These are phyloP conservation scores for Botrytis squamosa DNA, from an alignment of 2,329 filamentous ascomycete genomes.

Conservation along the genomic window DNA sequence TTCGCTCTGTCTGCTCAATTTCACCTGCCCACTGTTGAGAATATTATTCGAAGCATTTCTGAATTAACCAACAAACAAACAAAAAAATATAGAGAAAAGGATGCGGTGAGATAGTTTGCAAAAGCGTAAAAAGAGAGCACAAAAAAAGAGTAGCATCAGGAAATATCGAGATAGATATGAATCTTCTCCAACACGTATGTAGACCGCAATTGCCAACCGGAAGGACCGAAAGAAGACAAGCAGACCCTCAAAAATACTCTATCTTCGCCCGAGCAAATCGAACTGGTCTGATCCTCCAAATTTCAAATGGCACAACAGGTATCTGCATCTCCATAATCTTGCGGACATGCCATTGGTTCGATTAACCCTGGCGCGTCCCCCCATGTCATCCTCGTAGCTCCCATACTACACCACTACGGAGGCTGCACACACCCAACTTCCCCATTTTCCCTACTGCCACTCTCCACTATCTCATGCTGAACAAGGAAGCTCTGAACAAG, in stretches of 20 bases:
- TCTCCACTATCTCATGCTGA: not conserved
- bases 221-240: not conserved
- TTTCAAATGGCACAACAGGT: conserved; percentile 9
- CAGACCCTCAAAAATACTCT: not conserved
- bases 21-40: conserved; percentile 7
- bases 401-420: not conserved
- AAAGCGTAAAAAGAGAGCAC: conserved; percentile 6
- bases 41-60: conserved; percentile 6
- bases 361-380: not conserved
- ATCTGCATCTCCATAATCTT: conserved; percentile 3
- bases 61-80: not conserved
- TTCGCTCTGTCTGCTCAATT: not conserved
- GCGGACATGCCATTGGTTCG: not conserved
- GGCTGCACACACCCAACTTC: not conserved
- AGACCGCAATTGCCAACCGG: not conserved
- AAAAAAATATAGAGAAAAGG: not conserved
- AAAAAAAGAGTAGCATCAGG: not conserved
- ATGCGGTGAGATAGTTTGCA: not conserved
- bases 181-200: conserved; percentile 1
- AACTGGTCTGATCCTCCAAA: conserved; percentile 5
- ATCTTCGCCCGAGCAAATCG: not conserved
- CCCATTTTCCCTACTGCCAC: not conserved
- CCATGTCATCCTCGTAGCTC: not conserved
- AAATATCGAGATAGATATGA: conserved; percentile 7
- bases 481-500: not conserved